Conservation (phyloP, 2,329 filamentous ascomycete genomes). For the Xylaria sp. region DNA sequence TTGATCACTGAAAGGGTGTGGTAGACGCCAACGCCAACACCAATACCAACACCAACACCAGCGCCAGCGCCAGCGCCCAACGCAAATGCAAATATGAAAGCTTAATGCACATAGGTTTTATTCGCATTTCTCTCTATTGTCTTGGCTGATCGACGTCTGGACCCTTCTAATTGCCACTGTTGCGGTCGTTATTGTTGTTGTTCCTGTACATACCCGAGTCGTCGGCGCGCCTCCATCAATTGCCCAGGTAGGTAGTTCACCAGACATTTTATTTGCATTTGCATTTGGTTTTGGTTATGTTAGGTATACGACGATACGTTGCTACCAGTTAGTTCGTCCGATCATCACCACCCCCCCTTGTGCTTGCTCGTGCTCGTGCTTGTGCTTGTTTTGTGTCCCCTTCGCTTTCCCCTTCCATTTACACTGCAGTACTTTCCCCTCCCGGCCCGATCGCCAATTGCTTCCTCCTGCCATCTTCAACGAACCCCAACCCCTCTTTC, state of each 20-base stretch:
- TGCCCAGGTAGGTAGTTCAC: not conserved
- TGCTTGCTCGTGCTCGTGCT: too few species aligned
- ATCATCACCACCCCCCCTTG: too few species aligned
- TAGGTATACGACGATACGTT: not conserved
- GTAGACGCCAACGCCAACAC: not conserved
- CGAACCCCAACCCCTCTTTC: slow-evolving; percentile 6
- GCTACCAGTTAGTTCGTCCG: not conserved
- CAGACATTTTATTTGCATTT: not conserved
- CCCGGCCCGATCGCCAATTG: slow-evolving; percentile 30
- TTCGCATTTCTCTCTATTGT: not conserved
- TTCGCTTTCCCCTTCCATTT: not conserved
- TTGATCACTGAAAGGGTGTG: not conserved
- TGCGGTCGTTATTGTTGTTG: not conserved
- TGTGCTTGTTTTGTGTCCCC: not conserved
- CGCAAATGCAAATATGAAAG: too few species aligned
- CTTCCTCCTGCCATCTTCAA: slow-evolving; percentile 14
- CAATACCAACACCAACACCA: too few species aligned
- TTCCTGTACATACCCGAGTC: not conserved
- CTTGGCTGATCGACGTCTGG: not conserved
- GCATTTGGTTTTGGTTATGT: not conserved
- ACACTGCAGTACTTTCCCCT: not conserved
- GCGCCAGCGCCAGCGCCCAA: too few species aligned
- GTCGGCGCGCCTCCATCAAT: not conserved
- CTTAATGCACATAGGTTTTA: not conserved
- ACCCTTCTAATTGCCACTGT: not conserved